Evolutionary conservation across 306 rosid species (phyloP).

Genomic region (Castanea mollissima): DNA sequence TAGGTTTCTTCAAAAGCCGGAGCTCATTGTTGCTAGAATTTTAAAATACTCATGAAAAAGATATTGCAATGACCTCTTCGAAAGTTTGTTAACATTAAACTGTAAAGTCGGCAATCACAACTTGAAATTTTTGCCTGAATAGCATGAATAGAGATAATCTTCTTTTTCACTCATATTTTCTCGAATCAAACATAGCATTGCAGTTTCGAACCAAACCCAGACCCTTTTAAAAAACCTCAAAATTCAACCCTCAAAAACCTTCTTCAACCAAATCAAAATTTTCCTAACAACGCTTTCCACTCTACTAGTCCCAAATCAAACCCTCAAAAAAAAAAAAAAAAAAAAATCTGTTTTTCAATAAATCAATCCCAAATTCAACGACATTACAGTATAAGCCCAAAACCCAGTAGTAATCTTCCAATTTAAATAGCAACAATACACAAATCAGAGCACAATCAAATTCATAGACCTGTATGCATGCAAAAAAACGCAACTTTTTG

Average conservation of each 20-base stretch:
- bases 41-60: neutral
- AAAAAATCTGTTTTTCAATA: neutral
- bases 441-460: neutral
- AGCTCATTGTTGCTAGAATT: neutral
- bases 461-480: neutral
- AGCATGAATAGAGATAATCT: neutral
- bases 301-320: neutral
- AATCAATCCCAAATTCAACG: neutral
- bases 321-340: too few species aligned
- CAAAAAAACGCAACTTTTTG: neutral
- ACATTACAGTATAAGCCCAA: neutral
- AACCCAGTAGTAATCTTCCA: neutral
- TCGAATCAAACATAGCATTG: neutral
- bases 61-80: neutral
- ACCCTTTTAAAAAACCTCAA: neutral
- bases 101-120: neutral
- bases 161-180: neutral
- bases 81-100: neutral
- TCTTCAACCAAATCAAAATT: constrained; percentile 9
- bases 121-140: neutral
- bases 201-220: neutral
- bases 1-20: neutral
- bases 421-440: neutral
- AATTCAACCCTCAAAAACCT: constrained; percentile 4
- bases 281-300: neutral